Percentiles rank a stretch among this genome's conserved stretches.
These are phyloP conservation scores for Phellopilus nigrolimitatus DNA, from an alignment of 1,284 basidiomycete species.

Conservation along the genomic window DNA sequence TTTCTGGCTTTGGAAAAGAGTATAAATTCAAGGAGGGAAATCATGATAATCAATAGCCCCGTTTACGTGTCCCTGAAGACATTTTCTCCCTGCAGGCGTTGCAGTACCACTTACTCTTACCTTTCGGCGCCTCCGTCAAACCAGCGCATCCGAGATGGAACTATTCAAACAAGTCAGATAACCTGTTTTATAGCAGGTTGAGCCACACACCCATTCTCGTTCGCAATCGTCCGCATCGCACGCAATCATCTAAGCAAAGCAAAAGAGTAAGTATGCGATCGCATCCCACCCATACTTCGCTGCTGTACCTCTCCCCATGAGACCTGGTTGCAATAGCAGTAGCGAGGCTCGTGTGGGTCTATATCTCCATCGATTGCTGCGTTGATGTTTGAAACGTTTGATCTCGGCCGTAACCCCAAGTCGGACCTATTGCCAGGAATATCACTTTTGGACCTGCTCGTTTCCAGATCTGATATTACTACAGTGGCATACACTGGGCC, in stretches of 20 bases:
- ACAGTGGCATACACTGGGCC: neutral
- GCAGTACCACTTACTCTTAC: constrained; percentile 68
- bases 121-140: constrained; percentile 54
- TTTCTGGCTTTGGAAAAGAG: too few species aligned
- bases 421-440: neutral
- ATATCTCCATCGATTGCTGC: constrained; percentile 13
- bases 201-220: constrained; percentile 66
- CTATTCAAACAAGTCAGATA: constrained; percentile 32
- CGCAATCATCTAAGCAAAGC: constrained; percentile 64
- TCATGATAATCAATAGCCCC: neutral
- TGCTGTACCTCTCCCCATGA: constrained; percentile 68
- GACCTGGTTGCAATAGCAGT: constrained; percentile 73
- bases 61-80: constrained; percentile 5
- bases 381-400: too few species aligned
- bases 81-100: constrained; percentile 42
- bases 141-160: constrained; percentile 75
- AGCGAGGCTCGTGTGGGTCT: constrained; percentile 46
- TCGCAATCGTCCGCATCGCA: constrained; percentile 69
- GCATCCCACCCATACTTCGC: constrained; percentile 13
- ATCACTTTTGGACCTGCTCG: neutral
- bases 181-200: neutral
- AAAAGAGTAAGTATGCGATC: neutral
- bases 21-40: too few species aligned
- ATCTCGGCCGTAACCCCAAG: too few species aligned
- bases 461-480: too few species aligned